Evolutionary conservation across 2,329 filamentous ascomycete species (phyloP), one percentile per base, ranked within the genome.

Genomic region (Pseudogymnoascus sp.): DNA sequence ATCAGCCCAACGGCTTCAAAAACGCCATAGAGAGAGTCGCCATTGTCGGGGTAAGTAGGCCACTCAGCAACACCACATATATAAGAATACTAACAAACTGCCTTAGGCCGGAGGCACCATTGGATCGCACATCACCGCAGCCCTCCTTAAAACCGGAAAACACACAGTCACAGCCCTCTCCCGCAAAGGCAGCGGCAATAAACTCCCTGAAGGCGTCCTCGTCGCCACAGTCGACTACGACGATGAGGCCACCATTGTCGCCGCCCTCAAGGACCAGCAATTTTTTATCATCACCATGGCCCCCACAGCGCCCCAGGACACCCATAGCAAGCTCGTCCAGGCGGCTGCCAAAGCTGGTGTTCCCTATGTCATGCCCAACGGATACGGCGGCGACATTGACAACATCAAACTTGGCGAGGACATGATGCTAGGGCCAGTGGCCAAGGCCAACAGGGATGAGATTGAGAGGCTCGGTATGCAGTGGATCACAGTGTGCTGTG

Each of bases 281-380:
- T 79, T 79, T 38, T 74, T 87, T 2, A 75, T 86, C 66, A 85
- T 87, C 62, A 84, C 83, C 8, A 70, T 87, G 64, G 65, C 76
- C 10, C 70, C 73, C 0, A 65, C 59, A 0, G 82, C 81, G 0
- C 75, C 81, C 0, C 71, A 65, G 0, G 79, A 80, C 8, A 77
- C 77, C 1, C 78, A 84, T 46, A 69, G 68, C 61, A 81, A 81
- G 65, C 74, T 87, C 16, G 73, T 86, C 64, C 71, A 75, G 6
- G 84, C 84, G 0, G 84, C 84, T 0, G 80, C 78, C 4, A 78
- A 79, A 35, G 83, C 84, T 0, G 79, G 79, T 1, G 77, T 87
- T 2, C 75, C 78, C 1, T 86, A 80, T 68, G 68, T 87, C 59
- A 75, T 87, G 69, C 84, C 84, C 1, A 86, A 85, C 66, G 73